These are phyloP conservation scores for Nowakowskiella sp. DNA, from an alignment of 192 early-diverging fungal species.

Conservation along the genomic window DNA sequence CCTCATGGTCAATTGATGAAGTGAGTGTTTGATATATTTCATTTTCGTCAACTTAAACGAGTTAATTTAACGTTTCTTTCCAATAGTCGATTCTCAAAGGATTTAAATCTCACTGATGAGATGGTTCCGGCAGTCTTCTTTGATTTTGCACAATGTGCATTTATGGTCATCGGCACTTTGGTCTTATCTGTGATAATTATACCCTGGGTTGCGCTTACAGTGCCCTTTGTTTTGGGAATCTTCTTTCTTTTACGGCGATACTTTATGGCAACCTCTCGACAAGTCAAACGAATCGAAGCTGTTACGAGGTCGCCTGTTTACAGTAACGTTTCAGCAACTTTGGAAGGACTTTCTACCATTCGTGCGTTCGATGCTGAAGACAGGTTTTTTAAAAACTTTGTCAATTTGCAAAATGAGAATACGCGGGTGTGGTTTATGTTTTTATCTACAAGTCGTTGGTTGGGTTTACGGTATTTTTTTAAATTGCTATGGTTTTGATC, in stretches of 20 bases:
- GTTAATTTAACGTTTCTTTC: no score
- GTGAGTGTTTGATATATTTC: slow-evolving; percentile 52
- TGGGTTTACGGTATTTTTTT: slow-evolving; percentile 5
- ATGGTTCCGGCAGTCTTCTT: slow-evolving; percentile 43
- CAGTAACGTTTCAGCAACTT: slow-evolving; percentile 16
- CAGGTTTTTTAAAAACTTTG: slow-evolving; percentile 38
- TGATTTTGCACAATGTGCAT: no score
- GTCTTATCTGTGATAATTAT: not conserved
- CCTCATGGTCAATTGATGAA: slow-evolving; percentile 59
- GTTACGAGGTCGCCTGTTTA: slow-evolving; percentile 42
- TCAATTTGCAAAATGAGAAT: slow-evolving; percentile 22
- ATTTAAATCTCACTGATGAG: slow-evolving; percentile 51
- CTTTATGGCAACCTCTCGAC: slow-evolving; percentile 45
- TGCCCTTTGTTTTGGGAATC: slow-evolving; percentile 16
- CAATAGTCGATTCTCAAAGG: no score
- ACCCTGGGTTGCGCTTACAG: slow-evolving; percentile 12
- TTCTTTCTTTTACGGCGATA: slow-evolving; percentile 37
- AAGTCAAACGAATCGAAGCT: slow-evolving; percentile 54
- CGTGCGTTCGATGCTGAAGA: slow-evolving; percentile 73
- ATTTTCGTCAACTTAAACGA: slow-evolving; percentile 2
- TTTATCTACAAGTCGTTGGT: not conserved
- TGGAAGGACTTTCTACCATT: slow-evolving; percentile 56
- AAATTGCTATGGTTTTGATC: slow-evolving; percentile 3
- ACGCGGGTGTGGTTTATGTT: slow-evolving; percentile 6
- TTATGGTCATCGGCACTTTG: no score